Percentiles rank a stretch among this genome's conserved stretches.
Evolutionary conservation across 1,284 basidiomycete species (phyloP).

Genomic region (Phaffia rhodozyma): DNA sequence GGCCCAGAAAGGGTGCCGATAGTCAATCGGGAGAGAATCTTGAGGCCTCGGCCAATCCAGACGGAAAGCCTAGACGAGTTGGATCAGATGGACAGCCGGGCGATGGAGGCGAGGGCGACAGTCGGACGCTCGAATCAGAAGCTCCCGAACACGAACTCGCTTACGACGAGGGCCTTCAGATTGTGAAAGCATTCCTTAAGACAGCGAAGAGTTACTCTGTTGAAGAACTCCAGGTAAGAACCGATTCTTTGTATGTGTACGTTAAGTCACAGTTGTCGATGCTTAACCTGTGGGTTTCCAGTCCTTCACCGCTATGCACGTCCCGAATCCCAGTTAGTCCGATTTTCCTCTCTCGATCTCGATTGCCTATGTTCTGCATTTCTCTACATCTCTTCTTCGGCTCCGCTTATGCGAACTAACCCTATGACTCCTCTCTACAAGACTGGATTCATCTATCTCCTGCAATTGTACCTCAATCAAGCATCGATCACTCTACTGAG

Average conservation of each 20-base stretch:
- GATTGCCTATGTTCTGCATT: neutral
- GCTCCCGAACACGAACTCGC: slow-evolving; percentile 31
- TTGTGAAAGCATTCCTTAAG: slow-evolving; percentile 30
- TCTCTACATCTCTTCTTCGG: neutral
- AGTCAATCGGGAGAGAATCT: slow-evolving; percentile 18
- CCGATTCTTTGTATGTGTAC: no score
- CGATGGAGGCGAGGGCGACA: neutral
- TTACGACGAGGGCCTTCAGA: slow-evolving; percentile 33
- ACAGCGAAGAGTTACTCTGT: slow-evolving; percentile 32
- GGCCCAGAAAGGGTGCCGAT: slow-evolving; percentile 6
- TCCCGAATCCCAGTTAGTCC: slow-evolving; percentile 23
- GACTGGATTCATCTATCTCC: slow-evolving; percentile 31
- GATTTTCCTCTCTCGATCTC: neutral
- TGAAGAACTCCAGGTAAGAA: slow-evolving; percentile 32
- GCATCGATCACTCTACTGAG: slow-evolving; percentile 29
- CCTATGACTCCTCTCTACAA: neutral
- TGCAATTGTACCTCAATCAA: slow-evolving; percentile 31
- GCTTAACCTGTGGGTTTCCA: no score
- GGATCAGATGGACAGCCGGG: no score
- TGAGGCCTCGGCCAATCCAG: neutral
- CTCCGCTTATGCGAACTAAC: slow-evolving; percentile 13
- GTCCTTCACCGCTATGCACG: slow-evolving; percentile 33
- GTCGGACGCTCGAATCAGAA: neutral
- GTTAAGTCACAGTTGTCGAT: no score
- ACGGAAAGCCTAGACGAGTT: neutral